A percentile compares a stretch with the other conserved stretches of the same genome.
Conservation (phyloP, 2,329 filamentous ascomycete genomes). For the Pseudogymnoascus sp. region DNA sequence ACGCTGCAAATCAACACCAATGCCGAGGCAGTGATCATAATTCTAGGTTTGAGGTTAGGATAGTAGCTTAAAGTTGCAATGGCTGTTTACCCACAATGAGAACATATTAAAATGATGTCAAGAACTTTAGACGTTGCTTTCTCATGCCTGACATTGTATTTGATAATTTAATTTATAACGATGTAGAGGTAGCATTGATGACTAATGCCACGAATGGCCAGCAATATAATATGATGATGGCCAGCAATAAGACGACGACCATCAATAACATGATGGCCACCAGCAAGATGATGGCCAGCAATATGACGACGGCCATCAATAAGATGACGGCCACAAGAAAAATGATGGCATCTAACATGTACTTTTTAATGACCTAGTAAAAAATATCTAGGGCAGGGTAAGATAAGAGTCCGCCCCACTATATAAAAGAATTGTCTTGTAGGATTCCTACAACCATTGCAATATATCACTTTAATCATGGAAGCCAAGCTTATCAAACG, state of each 20-base stretch:
- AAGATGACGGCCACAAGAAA: not conserved
- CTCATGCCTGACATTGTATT: not conserved
- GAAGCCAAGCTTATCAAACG: not conserved
- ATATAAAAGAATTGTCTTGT: not conserved
- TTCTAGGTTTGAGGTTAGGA: not conserved
- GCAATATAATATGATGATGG: not conserved
- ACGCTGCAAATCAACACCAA: not conserved
- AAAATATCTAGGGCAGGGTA: not conserved
- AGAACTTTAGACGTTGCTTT: not conserved
- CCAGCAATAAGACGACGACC: not conserved
- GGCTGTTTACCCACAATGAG: not conserved
- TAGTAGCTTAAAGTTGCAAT: not conserved
- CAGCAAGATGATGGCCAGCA: not conserved
- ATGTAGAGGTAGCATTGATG: not conserved
- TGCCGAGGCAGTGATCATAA: not conserved
- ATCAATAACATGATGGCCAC: not conserved
- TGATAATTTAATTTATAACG: not conserved
- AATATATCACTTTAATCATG: not conserved
- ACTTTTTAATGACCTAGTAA: not conserved
- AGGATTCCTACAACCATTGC: not conserved
- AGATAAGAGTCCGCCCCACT: not conserved
- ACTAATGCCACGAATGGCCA: no score
- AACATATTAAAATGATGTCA: not conserved
- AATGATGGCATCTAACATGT: not conserved
- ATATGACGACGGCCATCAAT: not conserved